Base-by-base conservation (phyloP, 768 basidiomycete species). In the Hygrophorus pudorinus region DNA sequence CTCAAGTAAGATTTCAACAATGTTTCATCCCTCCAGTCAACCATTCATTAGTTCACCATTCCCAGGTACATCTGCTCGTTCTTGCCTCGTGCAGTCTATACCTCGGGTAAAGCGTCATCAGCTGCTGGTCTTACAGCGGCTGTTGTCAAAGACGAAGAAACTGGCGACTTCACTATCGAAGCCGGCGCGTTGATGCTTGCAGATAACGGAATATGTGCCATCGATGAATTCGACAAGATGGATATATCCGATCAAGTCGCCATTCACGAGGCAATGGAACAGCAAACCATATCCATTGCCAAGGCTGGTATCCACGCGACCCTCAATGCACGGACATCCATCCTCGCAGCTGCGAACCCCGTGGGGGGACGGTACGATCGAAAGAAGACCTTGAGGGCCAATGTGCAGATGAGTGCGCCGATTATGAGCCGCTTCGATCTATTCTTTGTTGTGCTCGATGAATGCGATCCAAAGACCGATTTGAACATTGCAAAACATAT, bases 201-300 rank as follows among this genome's bases (percentile, higher is more conserved):
- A 5, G 96, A 99, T 66, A 98, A 98, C 54, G 96, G 96, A 6
- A 97, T 98, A 59, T 99, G 96, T 58, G 93, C 93, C n/a, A 99
- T 99, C 56, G 96, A 99, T 66, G 96, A 98, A 64, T 99, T 99
- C 57, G 96, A 99, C 76, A 99, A 99, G 65, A 99, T 99, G 96
- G 94, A 98, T 60, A 81, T 97, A 42, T 82, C 88, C 0, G 96
- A 98, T 61, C 96, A 98, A 61, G 91, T 98, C 34, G 96, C 96
- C 29, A 98, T 99, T 55, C 96, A 99, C 72, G 94, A 98, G 72
- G 94, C 94, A 6, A 98, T 98, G 94, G 94, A 98, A 80, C 94
- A 98, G 66, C 93, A 97, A 66, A 98, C 94, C 1, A 97, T 98
- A 54, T 96, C 92, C 21, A 97, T 98, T 51, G 96, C 96, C 33